Base-by-base conservation (phyloP, 164 flowering plant species). In the Umbellularia californica region DNA sequence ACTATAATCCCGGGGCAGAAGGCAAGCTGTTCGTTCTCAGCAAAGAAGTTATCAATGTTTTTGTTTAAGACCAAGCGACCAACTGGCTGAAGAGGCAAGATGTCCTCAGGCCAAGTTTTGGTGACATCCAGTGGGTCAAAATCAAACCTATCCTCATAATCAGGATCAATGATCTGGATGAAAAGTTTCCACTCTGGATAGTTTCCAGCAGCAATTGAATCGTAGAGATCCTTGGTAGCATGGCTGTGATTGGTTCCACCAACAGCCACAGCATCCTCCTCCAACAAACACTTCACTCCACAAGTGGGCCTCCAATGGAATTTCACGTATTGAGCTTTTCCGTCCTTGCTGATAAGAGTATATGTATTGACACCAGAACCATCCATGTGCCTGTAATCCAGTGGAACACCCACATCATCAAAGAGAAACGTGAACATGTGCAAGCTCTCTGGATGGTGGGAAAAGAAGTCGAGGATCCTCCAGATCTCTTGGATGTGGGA, bases 271-370 rank as follows among this genome's bases (percentile, higher is more conserved):
- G 93, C 92, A 74, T 92, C 99, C 20, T 93, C 98, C 69, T 92
- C 97, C 81, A 90, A 78, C 79, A 95, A 77, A 74, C 83, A 85
- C 85, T 95, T 93, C 24, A 95, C 97, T 28, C 97, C 99, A 80
- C 98, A 95, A 65, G 97, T 93, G 67, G 99, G 99, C 76, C 82
- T 92, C 99, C 99, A 95, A 74, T 95, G 99, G 81, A 95, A 95
- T 76, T 95, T 95, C 84, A 92, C 99, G 55, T 89, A 92, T 52
- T 82, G 79, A 19, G 79, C 94, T 76, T 91, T 95, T 62, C 99
- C 99, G 68, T 87, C 89, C 80, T 85, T 92, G 87, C 84, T 88
- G 74, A 95, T 84, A 51, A 95, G 86, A 50, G 91, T 90, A 65
- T 90, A 95, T 70, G 99, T 90, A 81, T 93, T 86, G 30, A 95